Base-by-base conservation (phyloP, 768 basidiomycete species). In the Mycena rebaudengoi region DNA sequence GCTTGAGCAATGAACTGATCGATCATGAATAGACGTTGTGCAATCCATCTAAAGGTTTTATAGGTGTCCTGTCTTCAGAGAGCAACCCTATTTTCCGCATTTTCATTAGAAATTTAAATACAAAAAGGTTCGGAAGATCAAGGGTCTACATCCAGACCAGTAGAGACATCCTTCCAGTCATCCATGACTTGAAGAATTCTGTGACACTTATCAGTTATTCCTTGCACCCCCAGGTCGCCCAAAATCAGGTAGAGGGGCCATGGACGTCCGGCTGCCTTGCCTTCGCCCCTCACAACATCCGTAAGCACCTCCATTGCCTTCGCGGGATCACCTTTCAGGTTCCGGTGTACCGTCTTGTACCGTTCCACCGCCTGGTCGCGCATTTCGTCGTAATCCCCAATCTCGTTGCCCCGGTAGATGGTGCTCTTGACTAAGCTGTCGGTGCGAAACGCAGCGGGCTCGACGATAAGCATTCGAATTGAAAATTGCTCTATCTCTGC, bases 391-490 rank as follows among this genome's bases (percentile, higher is more conserved):
- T 81, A 81, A 41, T 73, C 78, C 21, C 77, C 59, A 37, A 81
- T 74, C 52, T 53, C 65, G 61, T 76, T 78, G 18, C 62, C 69
- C 49, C 68, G 69, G 57, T 65, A 69, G 25, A 65, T 68, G 7
- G 67, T 68, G 16, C 49, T 33, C 28, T 71, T 70, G 46, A 77
- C 72, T 44, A 73, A 33, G 13, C 40, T 70, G 57, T 77, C 70
- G 4, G 82, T 82, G 40, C 79, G 80, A 73, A 83, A 81, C 8
- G 74, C 75, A 2, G 80, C 82, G 11, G 82, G 82, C 59, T 78
- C 77, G 54, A 80, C 76, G 65, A 82, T 73, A 30, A 80, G 72
- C 18, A 81, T 76, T 35, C 77, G 75, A 63, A 83, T 76, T 41
- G 66, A 67, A 69, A 82, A 82, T 26, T 75, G 77, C 25, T 70